Percentiles rank a stretch among this genome's conserved stretches.
phyloP scores from a whole-genome alignment of 192 early-diverging fungal species.

The Kickxella alabastrina region DNA sequence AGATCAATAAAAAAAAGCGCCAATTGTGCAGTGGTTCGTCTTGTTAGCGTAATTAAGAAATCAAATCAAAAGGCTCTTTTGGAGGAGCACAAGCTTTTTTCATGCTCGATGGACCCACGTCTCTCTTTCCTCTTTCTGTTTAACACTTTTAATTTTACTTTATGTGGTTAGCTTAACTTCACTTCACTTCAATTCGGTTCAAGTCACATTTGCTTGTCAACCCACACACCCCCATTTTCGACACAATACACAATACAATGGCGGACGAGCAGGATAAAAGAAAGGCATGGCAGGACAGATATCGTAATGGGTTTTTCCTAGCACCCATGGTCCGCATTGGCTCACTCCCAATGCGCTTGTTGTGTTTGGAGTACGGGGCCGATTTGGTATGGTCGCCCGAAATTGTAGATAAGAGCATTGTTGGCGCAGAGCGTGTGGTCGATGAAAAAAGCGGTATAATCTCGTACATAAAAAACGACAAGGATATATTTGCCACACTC shows the following conservation, averaged over 20 bases:
- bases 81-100: no score
- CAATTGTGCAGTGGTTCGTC: no score
- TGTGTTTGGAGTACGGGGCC: constrained; percentile 87
- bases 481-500: constrained; percentile 69
- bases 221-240: no score
- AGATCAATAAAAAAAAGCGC: no score
- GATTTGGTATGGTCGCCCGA: constrained; percentile 90
- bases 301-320: constrained; percentile 63
- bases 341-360: constrained; percentile 81
- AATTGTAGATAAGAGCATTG: constrained; percentile 82
- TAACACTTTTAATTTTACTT: no score
- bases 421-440: constrained; percentile 63
- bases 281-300: constrained; percentile 18
- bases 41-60: no score
- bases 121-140: no score
- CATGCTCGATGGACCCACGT: no score
- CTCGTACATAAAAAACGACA: constrained; percentile 65
- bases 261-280: constrained; percentile 1
- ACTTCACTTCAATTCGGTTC: no score
- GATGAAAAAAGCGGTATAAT: constrained; percentile 72
- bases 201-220: no score
- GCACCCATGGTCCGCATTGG: constrained; percentile 98
- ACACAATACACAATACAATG: neutral
- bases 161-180: no score
- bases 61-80: no score